A percentile compares a stretch with the other conserved stretches of the same genome.
phyloP scores from a whole-genome alignment of 1,284 basidiomycete species.

The Irpex sp. region DNA sequence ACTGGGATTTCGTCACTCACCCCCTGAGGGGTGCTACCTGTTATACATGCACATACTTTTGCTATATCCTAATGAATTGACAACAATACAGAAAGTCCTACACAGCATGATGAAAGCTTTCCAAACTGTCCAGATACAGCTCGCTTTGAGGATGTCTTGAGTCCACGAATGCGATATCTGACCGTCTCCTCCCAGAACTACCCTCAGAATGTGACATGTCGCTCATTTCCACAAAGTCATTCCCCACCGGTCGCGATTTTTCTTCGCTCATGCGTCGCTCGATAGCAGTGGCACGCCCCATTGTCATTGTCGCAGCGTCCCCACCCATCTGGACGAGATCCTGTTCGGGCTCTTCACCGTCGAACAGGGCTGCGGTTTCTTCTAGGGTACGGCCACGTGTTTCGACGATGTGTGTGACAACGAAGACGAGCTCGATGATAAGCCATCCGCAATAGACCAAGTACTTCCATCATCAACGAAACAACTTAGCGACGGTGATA shows the following conservation, averaged over 20 bases:
- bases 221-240: slow-evolving; percentile 19
- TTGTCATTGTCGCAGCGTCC: slow-evolving; percentile 46
- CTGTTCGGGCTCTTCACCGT: slow-evolving; percentile 46
- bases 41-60: slow-evolving; percentile 1
- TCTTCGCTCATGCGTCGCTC: slow-evolving; percentile 18
- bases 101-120: not conserved
- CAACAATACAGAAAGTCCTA: not conserved
- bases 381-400: slow-evolving; percentile 63
- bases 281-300: slow-evolving; percentile 14
- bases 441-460: slow-evolving; percentile 62
- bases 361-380: slow-evolving; percentile 64
- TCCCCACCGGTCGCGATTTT: slow-evolving; percentile 9
- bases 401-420: slow-evolving; percentile 56
- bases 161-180: not conserved
- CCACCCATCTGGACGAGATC: slow-evolving; percentile 45
- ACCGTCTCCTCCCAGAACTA: not conserved
- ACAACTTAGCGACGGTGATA: not conserved
- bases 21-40: not conserved
- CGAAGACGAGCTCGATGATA: slow-evolving; percentile 52
- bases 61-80: not conserved
- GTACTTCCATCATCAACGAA: slow-evolving; percentile 31
- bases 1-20: not conserved
- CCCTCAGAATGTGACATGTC: slow-evolving; percentile 4
- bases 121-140: not conserved
- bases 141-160: not conserved